Conservation (phyloP, 352 stramenopile species). For the Sclerospora graminicola region DNA sequence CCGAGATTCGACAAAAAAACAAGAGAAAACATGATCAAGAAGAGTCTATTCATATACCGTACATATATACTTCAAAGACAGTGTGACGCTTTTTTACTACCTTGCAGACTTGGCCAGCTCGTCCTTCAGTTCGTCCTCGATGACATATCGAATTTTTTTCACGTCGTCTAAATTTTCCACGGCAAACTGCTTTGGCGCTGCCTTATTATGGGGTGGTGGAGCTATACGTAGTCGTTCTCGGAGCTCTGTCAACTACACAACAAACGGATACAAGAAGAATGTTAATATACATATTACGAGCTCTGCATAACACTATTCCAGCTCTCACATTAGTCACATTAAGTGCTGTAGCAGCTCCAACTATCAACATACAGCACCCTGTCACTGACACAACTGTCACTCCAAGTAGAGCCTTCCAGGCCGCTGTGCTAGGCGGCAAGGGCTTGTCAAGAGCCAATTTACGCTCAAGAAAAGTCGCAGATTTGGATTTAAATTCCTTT, state of each 20-base stretch:
- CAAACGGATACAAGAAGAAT: constrained; percentile 2
- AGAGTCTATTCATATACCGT: too few species aligned
- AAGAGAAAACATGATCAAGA: too few species aligned
- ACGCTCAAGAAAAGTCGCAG: constrained; percentile 27
- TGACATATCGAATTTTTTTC: constrained; percentile 8
- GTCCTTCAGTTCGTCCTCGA: constrained; percentile 9
- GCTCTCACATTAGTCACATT: constrained; percentile 32
- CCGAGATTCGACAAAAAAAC: too few species aligned
- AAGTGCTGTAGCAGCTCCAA: constrained; percentile 19
- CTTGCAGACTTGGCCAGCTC: constrained; percentile 2
- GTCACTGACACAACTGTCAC: constrained; percentile 36
- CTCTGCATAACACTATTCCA: background rate
- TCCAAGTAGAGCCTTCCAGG: constrained; percentile 34
- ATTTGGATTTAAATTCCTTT: constrained; percentile 16
- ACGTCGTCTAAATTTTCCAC: constrained; percentile 18
- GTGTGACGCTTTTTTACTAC: constrained; percentile 4
- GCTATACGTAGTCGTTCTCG: constrained; percentile 29
- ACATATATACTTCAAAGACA: background rate
- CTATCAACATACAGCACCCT: constrained; percentile 28
- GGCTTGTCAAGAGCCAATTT: constrained; percentile 31
- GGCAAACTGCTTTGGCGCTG: constrained; percentile 7
- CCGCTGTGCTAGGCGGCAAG: constrained; percentile 20
- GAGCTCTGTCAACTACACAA: constrained; percentile 24
- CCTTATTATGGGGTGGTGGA: constrained; percentile 10
- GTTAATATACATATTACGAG: constrained; percentile 3